phyloP scores from a whole-genome alignment of 768 basidiomycete species.

The Pilatotrama ljubarskyi region DNA sequence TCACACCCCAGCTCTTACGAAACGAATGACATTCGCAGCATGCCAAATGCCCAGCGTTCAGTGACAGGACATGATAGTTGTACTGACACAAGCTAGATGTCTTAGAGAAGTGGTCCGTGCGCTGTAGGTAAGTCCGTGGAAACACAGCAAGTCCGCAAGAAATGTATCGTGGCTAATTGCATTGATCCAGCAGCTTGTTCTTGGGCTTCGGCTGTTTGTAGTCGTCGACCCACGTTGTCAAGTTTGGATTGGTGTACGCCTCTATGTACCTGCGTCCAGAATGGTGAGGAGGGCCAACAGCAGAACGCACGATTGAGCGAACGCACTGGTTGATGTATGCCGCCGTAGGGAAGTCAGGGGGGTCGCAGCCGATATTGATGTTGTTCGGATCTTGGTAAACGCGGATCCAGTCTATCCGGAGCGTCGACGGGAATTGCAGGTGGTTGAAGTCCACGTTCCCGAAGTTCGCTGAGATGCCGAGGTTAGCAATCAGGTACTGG shows the following conservation, averaged over 20 bases:
- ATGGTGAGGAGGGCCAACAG: not conserved
- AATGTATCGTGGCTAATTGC: constrained; percentile 22
- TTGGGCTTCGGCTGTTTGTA: constrained; percentile 49
- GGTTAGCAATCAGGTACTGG: constrained; percentile 55
- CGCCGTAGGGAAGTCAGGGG: constrained; percentile 68
- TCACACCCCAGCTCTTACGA: not conserved
- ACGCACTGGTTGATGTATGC: constrained; percentile 74
- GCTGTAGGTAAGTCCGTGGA: no score
- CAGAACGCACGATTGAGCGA: not conserved
- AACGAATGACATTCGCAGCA: not conserved
- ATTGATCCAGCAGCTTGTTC: constrained; percentile 46
- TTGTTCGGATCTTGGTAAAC: constrained; percentile 61
- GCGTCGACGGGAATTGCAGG: constrained; percentile 51
- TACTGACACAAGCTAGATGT: no score
- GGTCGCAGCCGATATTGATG: constrained; percentile 68
- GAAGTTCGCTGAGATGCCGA: constrained; percentile 64
- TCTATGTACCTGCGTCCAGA: constrained; percentile 50
- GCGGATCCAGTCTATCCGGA: constrained; percentile 82
- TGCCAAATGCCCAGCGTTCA: not conserved
- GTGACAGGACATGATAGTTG: no score
- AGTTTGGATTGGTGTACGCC: constrained; percentile 70
- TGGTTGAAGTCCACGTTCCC: constrained; percentile 55
- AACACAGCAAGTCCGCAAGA: no score
- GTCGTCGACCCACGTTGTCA: constrained; percentile 48
- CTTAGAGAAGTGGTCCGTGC: no score